A percentile compares a stretch with the other conserved stretches of the same genome.
Conservation (phyloP, 2,329 filamentous ascomycete genomes). For the Mycogone perniciosa region DNA sequence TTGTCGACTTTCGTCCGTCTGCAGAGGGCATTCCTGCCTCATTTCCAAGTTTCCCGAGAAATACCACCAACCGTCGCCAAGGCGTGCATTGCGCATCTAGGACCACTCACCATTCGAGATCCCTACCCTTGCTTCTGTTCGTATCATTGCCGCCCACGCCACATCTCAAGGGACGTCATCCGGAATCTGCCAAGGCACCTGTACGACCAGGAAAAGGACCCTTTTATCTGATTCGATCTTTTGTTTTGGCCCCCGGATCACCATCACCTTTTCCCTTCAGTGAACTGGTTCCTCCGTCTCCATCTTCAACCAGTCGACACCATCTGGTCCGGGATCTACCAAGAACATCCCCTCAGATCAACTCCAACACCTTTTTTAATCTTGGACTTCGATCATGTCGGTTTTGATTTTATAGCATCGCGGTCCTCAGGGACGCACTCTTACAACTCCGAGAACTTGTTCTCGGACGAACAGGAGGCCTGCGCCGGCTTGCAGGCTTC, state of each 20-base stretch:
- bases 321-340: conserved; percentile 6
- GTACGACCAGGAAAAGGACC: conserved; percentile 1
- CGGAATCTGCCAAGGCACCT: conserved; percentile 19
- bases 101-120: conserved; percentile 7
- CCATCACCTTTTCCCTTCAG: conserved; percentile 6
- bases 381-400: conserved; percentile 28
- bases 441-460: conserved; percentile 13
- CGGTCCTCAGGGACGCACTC: conserved; percentile 32
- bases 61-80: neutral
- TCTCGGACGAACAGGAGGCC: conserved; percentile 15
- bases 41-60: neutral
- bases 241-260: conserved; percentile 7
- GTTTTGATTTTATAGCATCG: conserved; percentile 30
- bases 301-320: conserved; percentile 14
- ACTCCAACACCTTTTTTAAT: conserved; percentile 9
- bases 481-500: conserved; percentile 22
- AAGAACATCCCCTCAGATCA: conserved; percentile 24
- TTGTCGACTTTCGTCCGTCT: neutral
- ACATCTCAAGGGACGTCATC: conserved; percentile 18
- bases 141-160: conserved; percentile 14
- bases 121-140: conserved; percentile 12
- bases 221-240: conserved; percentile 9
- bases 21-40: too few species aligned
- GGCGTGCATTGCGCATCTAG: neutral
- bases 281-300: conserved; percentile 8